These are phyloP conservation scores for Byssoonygena ceratinophila DNA, from an alignment of 2,329 filamentous ascomycete genomes.

Conservation along the genomic window DNA sequence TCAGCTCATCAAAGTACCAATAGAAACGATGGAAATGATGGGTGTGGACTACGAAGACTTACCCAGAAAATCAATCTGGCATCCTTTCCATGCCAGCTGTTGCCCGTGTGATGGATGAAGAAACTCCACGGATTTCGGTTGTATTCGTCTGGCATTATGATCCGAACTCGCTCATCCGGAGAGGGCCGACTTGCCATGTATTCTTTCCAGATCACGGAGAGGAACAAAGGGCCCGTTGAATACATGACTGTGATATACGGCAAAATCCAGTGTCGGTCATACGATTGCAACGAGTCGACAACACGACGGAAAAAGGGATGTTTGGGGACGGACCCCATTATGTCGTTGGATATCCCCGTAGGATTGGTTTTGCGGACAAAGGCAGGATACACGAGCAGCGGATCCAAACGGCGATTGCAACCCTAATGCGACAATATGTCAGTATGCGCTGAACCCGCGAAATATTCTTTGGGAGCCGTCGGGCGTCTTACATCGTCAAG, in stretches of 20 bases:
- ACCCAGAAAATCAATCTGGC: constrained; percentile 56
- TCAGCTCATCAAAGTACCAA: background rate
- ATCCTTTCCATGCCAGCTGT: constrained; percentile 56
- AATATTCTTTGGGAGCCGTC: background rate
- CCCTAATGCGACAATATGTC: constrained; percentile 38
- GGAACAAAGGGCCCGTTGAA: constrained; percentile 62
- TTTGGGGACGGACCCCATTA: constrained; percentile 60
- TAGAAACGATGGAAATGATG: background rate
- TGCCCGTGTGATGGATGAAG: constrained; percentile 56
- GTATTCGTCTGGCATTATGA: constrained; percentile 62
- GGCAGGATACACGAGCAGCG: constrained; percentile 56
- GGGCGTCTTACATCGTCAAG: constrained; percentile 51
- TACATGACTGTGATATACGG: constrained; percentile 74
- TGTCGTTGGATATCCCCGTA: constrained; percentile 71
- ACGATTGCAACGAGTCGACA: constrained; percentile 56
- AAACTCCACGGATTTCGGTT: constrained; percentile 59
- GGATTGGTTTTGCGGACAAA: constrained; percentile 62
- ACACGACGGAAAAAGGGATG: constrained; percentile 65
- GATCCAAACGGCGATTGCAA: constrained; percentile 57
- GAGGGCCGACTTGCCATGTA: constrained; percentile 46
- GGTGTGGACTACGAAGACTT: constrained; percentile 18
- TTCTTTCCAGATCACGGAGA: constrained; percentile 65
- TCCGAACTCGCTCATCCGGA: constrained; percentile 47
- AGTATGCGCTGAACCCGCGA: no score
- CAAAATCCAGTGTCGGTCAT: constrained; percentile 57